Evolutionary conservation across 352 stramenopile species (phyloP).

Genomic region (Elongisporangium senticosum): DNA sequence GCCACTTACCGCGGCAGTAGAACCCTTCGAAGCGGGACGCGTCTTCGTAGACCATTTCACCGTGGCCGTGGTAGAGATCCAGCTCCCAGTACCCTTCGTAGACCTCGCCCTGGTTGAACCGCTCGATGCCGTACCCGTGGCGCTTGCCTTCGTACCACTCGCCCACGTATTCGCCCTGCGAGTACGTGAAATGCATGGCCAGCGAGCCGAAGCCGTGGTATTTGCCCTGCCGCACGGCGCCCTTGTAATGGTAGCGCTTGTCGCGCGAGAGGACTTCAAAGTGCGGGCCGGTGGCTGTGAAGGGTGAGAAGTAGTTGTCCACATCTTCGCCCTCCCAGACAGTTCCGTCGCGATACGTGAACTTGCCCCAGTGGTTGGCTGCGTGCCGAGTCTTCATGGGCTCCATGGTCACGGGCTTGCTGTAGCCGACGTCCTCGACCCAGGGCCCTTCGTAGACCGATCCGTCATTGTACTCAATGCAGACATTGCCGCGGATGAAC

Average conservation of each 20-base stretch:
- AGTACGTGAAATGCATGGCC: constrained; percentile 48
- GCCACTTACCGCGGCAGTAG: constrained; percentile 68
- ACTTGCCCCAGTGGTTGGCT: constrained; percentile 63
- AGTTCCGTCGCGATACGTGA: constrained; percentile 61
- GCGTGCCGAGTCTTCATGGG: constrained; percentile 46
- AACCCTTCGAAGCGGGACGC: constrained; percentile 55
- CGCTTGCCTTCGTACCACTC: constrained; percentile 79
- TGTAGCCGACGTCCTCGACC: constrained; percentile 54
- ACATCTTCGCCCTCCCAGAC: constrained; percentile 73
- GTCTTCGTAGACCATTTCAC: constrained; percentile 65
- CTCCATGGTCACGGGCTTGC: constrained; percentile 36
- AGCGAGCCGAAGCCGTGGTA: constrained; percentile 73
- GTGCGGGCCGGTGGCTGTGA: constrained; percentile 46
- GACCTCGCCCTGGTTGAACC: constrained; percentile 63
- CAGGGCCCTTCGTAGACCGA: constrained; percentile 78
- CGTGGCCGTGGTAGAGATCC: constrained; percentile 62
- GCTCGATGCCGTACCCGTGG: constrained; percentile 77
- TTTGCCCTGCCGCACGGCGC: constrained; percentile 43
- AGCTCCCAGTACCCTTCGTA: constrained; percentile 77
- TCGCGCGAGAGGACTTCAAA: constrained; percentile 34
- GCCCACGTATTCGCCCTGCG: constrained; percentile 72
- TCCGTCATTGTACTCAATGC: constrained; percentile 75
- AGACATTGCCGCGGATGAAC: constrained; percentile 48
- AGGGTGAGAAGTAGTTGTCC: constrained; percentile 80
- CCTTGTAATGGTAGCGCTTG: constrained; percentile 24